A percentile compares a stretch with the other conserved stretches of the same genome.
These are phyloP conservation scores for Wickerhamomyces hampshirensis DNA, from an alignment of 805 yeast species.

Conservation along the genomic window DNA sequence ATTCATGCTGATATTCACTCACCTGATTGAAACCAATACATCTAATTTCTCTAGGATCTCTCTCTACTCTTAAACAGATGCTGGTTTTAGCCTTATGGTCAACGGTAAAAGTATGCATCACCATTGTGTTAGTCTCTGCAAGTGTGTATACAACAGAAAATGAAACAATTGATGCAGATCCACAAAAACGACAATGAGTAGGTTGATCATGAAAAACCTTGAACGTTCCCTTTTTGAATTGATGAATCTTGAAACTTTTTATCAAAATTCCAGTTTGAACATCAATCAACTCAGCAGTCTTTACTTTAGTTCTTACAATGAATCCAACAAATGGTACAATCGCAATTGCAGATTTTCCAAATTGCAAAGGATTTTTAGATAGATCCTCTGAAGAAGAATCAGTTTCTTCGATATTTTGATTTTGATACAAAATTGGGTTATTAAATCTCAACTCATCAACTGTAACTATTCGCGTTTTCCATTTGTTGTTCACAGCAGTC, in stretches of 20 bases:
- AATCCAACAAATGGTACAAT: conserved; percentile 70
- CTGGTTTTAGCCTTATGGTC: conserved; percentile 73
- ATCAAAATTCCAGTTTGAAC: conserved; percentile 72
- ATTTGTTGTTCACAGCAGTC: conserved; percentile 53
- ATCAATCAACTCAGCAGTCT: conserved; percentile 64
- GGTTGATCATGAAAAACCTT: conserved; percentile 79
- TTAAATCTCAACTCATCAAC: conserved; percentile 37
- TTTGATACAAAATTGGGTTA: conserved; percentile 17
- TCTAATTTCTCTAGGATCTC: conserved; percentile 89
- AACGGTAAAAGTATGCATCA: conserved; percentile 68
- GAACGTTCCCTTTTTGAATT: conserved; percentile 50
- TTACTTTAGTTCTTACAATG: conserved; percentile 55
- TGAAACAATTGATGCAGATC: conserved; percentile 75
- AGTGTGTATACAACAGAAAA: conserved; percentile 72
- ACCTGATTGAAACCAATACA: conserved; percentile 81
- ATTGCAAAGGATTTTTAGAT: conserved; percentile 6
- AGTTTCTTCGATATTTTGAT: neutral
- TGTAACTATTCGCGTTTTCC: conserved; percentile 53
- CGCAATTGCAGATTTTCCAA: conserved; percentile 35
- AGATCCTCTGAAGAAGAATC: neutral
- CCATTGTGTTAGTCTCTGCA: conserved; percentile 47
- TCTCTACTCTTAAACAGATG: conserved; percentile 83
- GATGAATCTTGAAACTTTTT: conserved; percentile 55
- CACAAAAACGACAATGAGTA: conserved; percentile 86
- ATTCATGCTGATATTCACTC: conserved; percentile 64